A percentile compares a stretch with the other conserved stretches of the same genome.
Conservation (phyloP, 257 asterid species). For the Cruciata laevipes region DNA sequence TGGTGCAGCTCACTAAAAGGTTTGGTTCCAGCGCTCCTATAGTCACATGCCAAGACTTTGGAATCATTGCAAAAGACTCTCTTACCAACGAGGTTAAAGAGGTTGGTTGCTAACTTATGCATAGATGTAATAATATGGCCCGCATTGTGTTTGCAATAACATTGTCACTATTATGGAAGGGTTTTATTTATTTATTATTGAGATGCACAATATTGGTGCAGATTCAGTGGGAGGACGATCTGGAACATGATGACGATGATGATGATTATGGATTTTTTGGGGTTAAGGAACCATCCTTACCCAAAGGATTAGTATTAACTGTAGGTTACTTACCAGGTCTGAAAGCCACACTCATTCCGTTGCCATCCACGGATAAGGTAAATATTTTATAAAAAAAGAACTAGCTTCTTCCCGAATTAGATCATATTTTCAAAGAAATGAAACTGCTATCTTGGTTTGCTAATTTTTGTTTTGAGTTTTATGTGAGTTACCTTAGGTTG, state of each 20-base stretch:
- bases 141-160: not conserved
- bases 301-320: constrained; percentile 48
- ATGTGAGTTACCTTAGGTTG: not conserved
- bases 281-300: constrained; percentile 8
- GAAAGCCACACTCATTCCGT: constrained; percentile 45
- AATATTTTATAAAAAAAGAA: not conserved
- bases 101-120: constrained; percentile 28
- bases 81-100: constrained; percentile 45
- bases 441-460: not conserved
- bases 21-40: constrained; percentile 51
- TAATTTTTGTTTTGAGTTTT: not conserved
- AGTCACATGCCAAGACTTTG: constrained; percentile 44
- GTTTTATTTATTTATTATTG: not conserved
- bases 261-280: constrained; percentile 7
- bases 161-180: not conserved
- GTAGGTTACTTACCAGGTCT: constrained; percentile 71
- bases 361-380: constrained; percentile 14
- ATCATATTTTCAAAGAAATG: not conserved
- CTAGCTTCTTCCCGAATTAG: not conserved
- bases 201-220: constrained; percentile 17
- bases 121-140: not conserved
- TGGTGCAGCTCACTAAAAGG: constrained; percentile 43
- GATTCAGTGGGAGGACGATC: constrained; percentile 54
- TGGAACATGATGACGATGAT: constrained; percentile 34
- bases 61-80: constrained; percentile 60